Evolutionary conservation across 257 asterid species (phyloP), one percentile per base, ranked within the genome.

Genomic region (Asclepias syriaca): DNA sequence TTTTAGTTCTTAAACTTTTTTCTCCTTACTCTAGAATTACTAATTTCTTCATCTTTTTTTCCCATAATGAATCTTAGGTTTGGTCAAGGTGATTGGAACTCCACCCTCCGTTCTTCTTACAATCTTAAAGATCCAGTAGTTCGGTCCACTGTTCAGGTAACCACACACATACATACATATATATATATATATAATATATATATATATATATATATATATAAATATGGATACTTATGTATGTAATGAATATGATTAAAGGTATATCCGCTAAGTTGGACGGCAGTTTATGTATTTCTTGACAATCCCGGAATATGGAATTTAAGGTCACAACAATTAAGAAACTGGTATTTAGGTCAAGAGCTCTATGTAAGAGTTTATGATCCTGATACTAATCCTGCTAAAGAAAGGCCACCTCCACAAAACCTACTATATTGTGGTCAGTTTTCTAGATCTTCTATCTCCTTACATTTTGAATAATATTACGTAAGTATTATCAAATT

Each of bases 231-330:
- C 21, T 51, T 51, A 1, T 51, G 57, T 51, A 48, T 48, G 11
- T 10, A 19, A 19, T 14, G 21, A 51, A 53, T 7, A 16, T 24
- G 5, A 3, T 18, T 39, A 40, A 5, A 89, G 96, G 96, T 88
- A 43, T 88, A 88, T 21, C 92, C 96, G 0, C 65, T 74, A 71
- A 87, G 95, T n/a, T 90, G 96, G 96, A 83, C 83, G 1, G 81
- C 96, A 24, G 87, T 86, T 15, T 90, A 81, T 45, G 92, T 78
- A 57, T 88, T 82, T 73, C 57, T 90, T 70, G 95, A 88, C 69
- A 90, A 90, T 65, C 90, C 92, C n/a, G 96, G 96, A 46, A 90
- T 90, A 91, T 90, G 96, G 96, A 90, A 90, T 74, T 77, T 90
- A 74, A 88, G 96, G 80, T 88, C 96, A 59, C 91, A 90, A 75